Evolutionary conservation across 257 asterid genomes (phyloP), one percentile per base, ranked within the genome.

Genomic region (Catharanthus roseus): DNA sequence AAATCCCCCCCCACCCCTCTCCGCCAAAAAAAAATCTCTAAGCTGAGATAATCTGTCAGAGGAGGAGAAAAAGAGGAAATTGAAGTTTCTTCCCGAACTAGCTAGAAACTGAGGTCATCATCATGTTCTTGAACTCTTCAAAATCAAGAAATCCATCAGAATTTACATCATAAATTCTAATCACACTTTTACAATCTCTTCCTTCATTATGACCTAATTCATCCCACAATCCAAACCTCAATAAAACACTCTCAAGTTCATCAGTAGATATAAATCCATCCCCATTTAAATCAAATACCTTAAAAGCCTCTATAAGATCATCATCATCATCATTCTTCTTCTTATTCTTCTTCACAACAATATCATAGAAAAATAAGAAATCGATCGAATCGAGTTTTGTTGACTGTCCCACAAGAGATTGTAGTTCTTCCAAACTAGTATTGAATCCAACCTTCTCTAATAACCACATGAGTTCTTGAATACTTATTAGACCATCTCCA

Each of bases 51-150:
- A n/a, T n/a, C n/a, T n/a, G n/a, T n/a, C n/a, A n/a, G n/a, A n/a
- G n/a, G n/a, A n/a, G n/a, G n/a, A n/a, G n/a, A n/a, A n/a, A n/a
- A n/a, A n/a, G n/a, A n/a, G n/a, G n/a, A n/a, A n/a, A n/a, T n/a
- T n/a, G n/a, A n/a, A n/a, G n/a, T n/a, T n/a, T n/a, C n/a, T n/a
- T n/a, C n/a, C n/a, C n/a, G n/a, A n/a, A n/a, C n/a, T n/a, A n/a
- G n/a, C n/a, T n/a, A 67, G 72, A 74, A 44, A 19, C 31, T 50
- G 69, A 36, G 60, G 41, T 42, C 68, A 76, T 50, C 92, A 88
- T 86, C 92, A 88, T 88, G 13, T 51, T 75, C 82, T 86, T 85
- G 63, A 89, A 85, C 83, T 87, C 95, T 67, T 87, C 87, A 39
- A 84, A 85, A 77, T 89, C 93, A 63, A 89, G 81, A 70, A 80